Evolutionary conservation across 2,329 filamentous ascomycete species (phyloP), one percentile per base, ranked within the genome.

Genomic region (Huntiella moniliformis): DNA sequence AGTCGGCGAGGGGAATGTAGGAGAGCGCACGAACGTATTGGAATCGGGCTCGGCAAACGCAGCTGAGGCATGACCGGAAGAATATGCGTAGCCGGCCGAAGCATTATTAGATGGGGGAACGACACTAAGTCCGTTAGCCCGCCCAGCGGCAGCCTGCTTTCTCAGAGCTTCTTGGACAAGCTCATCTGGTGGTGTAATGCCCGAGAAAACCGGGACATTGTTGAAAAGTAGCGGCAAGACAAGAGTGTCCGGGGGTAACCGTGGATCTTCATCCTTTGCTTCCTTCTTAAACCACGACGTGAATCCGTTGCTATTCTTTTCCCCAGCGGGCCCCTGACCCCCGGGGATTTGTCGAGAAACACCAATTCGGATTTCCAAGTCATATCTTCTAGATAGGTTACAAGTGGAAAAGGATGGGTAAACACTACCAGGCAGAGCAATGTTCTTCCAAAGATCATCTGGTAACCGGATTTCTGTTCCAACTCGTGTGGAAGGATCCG

Each of bases 331-430:
- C 12, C 42, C 33, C 5, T 17, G 17, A 13, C 22, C 15, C n/a
- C 33, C 31, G 12, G 43, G 67, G 28, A 71, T 70, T 5, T 81
- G 82, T 68, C 84, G 87, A 47, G 75, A 76, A 34, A 95, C 60
- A 1, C 85, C 85, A 5, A 94, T 65, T 49, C 77, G 77, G 36
- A 95, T 65, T 60, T 95, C 85, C 34, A 98, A 63, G 57, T 87
- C 80, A 59, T 98, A 96, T 44, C 66, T 70, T 22, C 88, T 74
- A 44, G 73, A 71, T 42, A 96, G 72, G 59, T 96, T 96, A 62
- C 91, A 98, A 1, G 86, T 84, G 42, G 76, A 68, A 57, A 98
- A 98, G 0, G 77, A 79, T 0, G 91, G 91, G 7, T 85, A 79
- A 8, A 98, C 76, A 0, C 83, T 88, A 58, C 84, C 91, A 2